Conservation (phyloP, 2,329 filamentous ascomycete species). For the Raffaelea albimanens region DNA sequence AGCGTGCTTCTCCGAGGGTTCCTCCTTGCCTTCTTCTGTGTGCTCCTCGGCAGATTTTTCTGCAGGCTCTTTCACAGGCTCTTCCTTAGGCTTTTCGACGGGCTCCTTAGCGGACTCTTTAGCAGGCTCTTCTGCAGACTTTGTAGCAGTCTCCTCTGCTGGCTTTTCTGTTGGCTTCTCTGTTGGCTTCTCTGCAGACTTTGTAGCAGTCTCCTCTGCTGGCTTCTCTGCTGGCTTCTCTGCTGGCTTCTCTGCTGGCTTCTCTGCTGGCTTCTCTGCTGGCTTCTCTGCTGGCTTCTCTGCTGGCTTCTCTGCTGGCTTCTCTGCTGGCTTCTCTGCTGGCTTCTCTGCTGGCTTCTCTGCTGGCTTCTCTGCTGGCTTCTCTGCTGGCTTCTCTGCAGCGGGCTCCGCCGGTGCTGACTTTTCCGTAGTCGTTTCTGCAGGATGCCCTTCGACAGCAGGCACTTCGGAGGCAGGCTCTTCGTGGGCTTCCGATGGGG, state of each 20-base stretch:
- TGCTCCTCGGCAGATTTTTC: conserved; percentile 21
- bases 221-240: background rate
- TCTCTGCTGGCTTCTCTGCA: background rate
- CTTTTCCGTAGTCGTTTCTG: too few species aligned
- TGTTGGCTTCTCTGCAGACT: background rate
- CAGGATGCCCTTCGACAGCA: too few species aligned
- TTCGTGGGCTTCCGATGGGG: background rate
- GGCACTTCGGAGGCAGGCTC: background rate
- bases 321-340: background rate
- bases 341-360: background rate
- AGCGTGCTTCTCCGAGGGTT: too few species aligned
- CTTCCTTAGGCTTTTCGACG: background rate
- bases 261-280: background rate
- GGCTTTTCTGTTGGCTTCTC: background rate
- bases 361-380: background rate
- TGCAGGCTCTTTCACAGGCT: background rate
- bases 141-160: background rate
- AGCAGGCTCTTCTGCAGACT: background rate
- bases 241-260: background rate
- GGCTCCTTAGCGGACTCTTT: background rate
- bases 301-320: background rate
- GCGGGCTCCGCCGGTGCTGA: too few species aligned
- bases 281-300: background rate
- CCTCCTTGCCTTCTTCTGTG: too few species aligned
- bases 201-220: background rate